Evolutionary conservation across 768 basidiomycete genomes (phyloP).

Genomic region (Galerina marginata): DNA sequence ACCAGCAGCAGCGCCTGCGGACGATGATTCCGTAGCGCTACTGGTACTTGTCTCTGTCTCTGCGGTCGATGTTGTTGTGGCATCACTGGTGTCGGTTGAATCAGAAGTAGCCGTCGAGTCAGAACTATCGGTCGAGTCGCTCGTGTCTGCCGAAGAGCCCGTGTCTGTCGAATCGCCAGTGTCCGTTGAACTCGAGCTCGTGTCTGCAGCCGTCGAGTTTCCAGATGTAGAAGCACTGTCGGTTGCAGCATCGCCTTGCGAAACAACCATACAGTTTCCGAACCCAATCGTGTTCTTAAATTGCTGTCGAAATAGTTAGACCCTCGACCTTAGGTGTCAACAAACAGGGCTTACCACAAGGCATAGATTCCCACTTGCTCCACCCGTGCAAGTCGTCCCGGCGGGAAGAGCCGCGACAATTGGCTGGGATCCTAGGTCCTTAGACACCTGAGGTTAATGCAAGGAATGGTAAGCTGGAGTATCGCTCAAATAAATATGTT

Average conservation of each 20-base stretch:
- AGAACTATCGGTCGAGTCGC: neutral
- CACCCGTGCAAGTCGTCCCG: constrained; percentile 55
- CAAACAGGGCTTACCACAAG: constrained; percentile 39
- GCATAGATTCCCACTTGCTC: constrained; percentile 45
- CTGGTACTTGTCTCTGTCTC: neutral
- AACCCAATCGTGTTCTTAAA: constrained; percentile 15
- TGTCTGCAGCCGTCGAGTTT: neutral
- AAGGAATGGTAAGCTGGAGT: neutral
- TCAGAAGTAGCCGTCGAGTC: neutral
- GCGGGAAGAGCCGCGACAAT: constrained; percentile 50
- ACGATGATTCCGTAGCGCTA: neutral
- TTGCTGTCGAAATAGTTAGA: constrained; percentile 10
- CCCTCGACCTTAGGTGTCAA: too few species aligned
- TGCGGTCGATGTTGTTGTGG: neutral
- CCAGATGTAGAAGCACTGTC: neutral
- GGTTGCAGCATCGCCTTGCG: constrained; percentile 4
- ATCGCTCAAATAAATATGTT: constrained; percentile 32
- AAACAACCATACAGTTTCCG: constrained; percentile 19
- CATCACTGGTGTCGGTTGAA: neutral
- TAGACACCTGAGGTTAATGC: constrained; percentile 39
- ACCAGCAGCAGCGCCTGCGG: neutral
- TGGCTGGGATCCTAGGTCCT: constrained; percentile 36
- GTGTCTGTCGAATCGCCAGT: neutral
- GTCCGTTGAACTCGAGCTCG: neutral
- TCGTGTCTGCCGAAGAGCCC: neutral